These are phyloP conservation scores for Meyerozyma elateridarum DNA, from an alignment of 1,139 yeast species.

Conservation along the genomic window DNA sequence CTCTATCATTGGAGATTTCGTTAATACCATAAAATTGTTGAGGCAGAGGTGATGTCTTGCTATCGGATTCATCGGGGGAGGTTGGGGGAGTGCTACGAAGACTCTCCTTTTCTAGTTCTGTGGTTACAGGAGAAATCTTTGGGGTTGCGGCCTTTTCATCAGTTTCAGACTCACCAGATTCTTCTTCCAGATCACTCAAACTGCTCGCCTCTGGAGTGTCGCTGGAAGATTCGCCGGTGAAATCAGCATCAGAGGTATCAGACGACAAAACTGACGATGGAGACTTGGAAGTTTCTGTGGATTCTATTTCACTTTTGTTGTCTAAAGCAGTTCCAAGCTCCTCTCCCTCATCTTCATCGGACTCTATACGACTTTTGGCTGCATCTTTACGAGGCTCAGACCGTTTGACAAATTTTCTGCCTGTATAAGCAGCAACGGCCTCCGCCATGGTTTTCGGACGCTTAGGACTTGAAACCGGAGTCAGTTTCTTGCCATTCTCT, in stretches of 20 bases:
- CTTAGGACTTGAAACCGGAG: slow-evolving; percentile 6
- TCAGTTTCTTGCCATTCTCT: neutral
- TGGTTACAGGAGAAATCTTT: slow-evolving; percentile 45
- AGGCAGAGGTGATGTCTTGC: slow-evolving; percentile 4
- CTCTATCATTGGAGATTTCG: slow-evolving; percentile 50
- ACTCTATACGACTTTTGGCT: slow-evolving; percentile 12
- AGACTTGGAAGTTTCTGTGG: too few species aligned
- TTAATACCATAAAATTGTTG: slow-evolving; percentile 45
- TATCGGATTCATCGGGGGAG: slow-evolving; percentile 5
- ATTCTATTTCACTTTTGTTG: slow-evolving; percentile 6
- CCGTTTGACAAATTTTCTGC: slow-evolving; percentile 43
- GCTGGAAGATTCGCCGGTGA: slow-evolving; percentile 9
- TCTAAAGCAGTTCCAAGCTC: slow-evolving; percentile 20
- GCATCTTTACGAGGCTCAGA: slow-evolving; percentile 28
- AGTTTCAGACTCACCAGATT: slow-evolving; percentile 4
- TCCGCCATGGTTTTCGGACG: slow-evolving; percentile 55
- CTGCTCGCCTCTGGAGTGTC: slow-evolving; percentile 4
- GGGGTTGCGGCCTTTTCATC: slow-evolving; percentile 23
- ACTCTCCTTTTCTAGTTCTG: slow-evolving; percentile 13
- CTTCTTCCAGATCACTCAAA: slow-evolving; percentile 4
- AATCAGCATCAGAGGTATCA: slow-evolving; percentile 16
- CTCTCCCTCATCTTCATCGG: slow-evolving; percentile 12
- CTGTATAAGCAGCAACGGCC: slow-evolving; percentile 58
- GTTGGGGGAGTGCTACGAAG: slow-evolving; percentile 4
- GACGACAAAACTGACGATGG: slow-evolving; percentile 7